Evolutionary conservation across 2,329 filamentous ascomycete genomes (phyloP).

Genomic region (Colletotrichum euphorbiae): DNA sequence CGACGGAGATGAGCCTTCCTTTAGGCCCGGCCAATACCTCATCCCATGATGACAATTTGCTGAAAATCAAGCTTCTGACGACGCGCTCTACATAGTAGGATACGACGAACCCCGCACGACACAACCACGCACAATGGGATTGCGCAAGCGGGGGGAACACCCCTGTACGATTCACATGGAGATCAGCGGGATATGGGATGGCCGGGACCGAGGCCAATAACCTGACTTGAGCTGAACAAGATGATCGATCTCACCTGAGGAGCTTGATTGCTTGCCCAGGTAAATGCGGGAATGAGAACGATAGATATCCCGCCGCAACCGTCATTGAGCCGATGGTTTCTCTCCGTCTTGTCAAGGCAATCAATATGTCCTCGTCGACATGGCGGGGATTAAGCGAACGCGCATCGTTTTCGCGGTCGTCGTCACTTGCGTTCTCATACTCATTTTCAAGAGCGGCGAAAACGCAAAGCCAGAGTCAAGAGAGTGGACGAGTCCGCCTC

Average conservation of each 20-base stretch:
- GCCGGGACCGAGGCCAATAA: conserved; percentile 26
- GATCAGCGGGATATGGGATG: conserved; percentile 26
- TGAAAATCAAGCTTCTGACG: conserved; percentile 7
- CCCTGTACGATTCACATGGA: conserved; percentile 28
- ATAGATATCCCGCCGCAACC: neutral
- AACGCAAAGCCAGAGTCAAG: neutral
- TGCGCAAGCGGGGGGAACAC: conserved; percentile 14
- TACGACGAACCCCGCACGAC: conserved; percentile 33
- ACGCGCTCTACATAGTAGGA: neutral
- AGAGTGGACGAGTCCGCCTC: neutral
- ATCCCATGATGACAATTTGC: neutral
- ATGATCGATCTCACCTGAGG: neutral
- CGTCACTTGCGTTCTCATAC: conserved; percentile 1
- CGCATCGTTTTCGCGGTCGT: conserved; percentile 17
- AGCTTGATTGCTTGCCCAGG: neutral
- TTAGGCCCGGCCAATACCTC: neutral
- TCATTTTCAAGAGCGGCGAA: conserved; percentile 8
- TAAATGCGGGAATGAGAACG: neutral
- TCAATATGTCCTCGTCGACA: neutral
- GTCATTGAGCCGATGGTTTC: neutral
- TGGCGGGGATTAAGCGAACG: conserved; percentile 25
- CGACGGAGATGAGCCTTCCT: neutral
- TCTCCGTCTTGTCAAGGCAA: neutral
- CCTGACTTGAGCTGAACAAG: neutral
- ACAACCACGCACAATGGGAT: neutral